Base-by-base conservation (phyloP, 345 rosid genomes). In the Pugionium cornutum region DNA sequence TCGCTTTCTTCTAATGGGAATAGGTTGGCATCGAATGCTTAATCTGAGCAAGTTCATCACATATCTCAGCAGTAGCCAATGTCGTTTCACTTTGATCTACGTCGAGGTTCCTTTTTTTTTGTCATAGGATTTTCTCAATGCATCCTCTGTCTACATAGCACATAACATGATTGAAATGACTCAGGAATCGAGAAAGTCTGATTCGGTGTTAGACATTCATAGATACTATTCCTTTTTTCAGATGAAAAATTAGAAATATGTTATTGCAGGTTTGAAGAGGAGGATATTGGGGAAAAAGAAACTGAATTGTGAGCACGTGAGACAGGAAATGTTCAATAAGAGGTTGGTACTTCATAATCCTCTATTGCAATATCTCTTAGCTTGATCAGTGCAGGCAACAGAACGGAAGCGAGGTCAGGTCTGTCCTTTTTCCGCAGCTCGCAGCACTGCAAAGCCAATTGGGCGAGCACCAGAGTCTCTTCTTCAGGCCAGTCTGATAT, bases 391-490 rank as follows among this genome's bases (percentile, higher is more conserved):
- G 79, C 85, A 29, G 96, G 96, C 63, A 85, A 59, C 62, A 91
- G 71, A 47, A 77, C 79, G 0, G 76, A n/a, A 36, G 74, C 86
- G 10, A 91, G 94, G 49, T 85, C 85, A 30, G 94, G 98, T 48
- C 96, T 82, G 48, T 92, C 96, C 60, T 71, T 89, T 75, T 81
- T 87, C 69, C 95, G 76, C 64, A 92, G 72, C 76, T 92, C 92
- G 62, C 95, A 84, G 60, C 98, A 92, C 42, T 72, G 63, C 60
- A 92, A 59, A n/a, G 92, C 88, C 51, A 89, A 9, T 33, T 77
- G 80, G 9, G 96, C 98, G 27, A 89, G 43, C 27, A 81, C 69
- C 56, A 85, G 40, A 5, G 91, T 69, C 48, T 80, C 89, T 67
- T 88, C 78, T 28, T 77, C 75, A 4, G 95, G 98, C 95, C 98